These are phyloP conservation scores for Fusarium sp. DNA, from an alignment of 2,329 filamentous ascomycete species.

Conservation along the genomic window DNA sequence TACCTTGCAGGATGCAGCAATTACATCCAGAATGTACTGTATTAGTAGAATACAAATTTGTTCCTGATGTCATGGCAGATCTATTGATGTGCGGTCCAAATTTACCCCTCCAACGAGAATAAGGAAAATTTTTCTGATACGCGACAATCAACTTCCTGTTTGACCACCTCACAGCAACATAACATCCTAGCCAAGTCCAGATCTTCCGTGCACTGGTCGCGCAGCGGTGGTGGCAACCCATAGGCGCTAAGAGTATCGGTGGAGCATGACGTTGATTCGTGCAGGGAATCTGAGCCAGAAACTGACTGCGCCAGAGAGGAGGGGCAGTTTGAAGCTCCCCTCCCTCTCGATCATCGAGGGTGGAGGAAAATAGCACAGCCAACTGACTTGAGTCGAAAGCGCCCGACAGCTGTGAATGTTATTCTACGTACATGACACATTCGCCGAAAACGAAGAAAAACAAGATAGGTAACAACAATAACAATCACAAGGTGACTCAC, in stretches of 20 bases:
- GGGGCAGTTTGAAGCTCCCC: conserved; percentile 42
- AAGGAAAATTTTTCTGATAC: conserved; percentile 19
- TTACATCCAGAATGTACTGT: neutral
- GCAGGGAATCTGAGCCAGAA: conserved; percentile 39
- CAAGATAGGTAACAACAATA: neutral
- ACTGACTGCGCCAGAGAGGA: conserved; percentile 40
- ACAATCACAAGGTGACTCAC: conserved; percentile 41
- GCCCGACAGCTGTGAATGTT: neutral
- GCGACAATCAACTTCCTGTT: conserved; percentile 33
- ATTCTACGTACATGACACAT: neutral
- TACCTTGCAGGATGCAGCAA: neutral
- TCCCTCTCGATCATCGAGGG: conserved; percentile 32
- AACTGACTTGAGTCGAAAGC: neutral
- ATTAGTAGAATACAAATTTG: neutral
- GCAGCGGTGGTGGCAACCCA: conserved; percentile 44
- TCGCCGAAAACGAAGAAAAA: neutral
- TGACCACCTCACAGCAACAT: conserved; percentile 24
- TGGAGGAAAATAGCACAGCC: neutral
- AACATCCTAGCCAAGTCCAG: conserved; percentile 26
- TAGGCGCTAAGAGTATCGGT: conserved; percentile 33
- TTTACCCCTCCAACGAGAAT: conserved; percentile 26
- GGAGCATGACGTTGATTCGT: conserved; percentile 49
- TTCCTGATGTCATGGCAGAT: conserved; percentile 11
- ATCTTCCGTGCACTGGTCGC: conserved; percentile 41
- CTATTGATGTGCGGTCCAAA: conserved; percentile 1